Percentiles rank a stretch among this genome's conserved stretches.
These are phyloP conservation scores for Aspergillus hancockii DNA, from an alignment of 495 filamentous ascomycete species.

Conservation along the genomic window DNA sequence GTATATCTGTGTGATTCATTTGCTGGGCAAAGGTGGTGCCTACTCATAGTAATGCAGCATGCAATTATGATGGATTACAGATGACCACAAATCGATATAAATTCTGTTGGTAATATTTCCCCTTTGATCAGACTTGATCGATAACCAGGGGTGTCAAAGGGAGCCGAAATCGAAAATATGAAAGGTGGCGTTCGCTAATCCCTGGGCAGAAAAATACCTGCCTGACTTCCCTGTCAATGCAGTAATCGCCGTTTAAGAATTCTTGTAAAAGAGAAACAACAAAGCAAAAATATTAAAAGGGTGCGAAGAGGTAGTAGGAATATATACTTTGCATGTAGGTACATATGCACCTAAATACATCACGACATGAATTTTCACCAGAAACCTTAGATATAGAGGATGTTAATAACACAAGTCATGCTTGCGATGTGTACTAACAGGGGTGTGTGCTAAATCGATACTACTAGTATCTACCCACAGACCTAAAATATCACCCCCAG, in stretches of 20 bases:
- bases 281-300: background rate
- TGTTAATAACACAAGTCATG: background rate
- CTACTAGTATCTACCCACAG: background rate
- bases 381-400: background rate
- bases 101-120: background rate
- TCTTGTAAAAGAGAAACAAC: background rate
- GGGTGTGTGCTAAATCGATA: no score
- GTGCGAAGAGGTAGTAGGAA: background rate
- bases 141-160: background rate
- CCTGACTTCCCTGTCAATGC: background rate
- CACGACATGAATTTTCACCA: background rate
- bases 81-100: background rate
- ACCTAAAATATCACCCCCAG: background rate
- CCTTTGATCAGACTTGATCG: background rate
- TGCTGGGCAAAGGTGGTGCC: background rate
- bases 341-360: background rate
- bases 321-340: background rate
- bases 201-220: conserved; percentile 8
- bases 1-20: background rate
- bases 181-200: conserved; percentile 2
- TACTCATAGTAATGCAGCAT: background rate
- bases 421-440: background rate
- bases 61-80: background rate
- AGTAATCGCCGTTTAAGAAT: background rate
- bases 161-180: conserved; percentile 1